Percentiles rank a stretch among this genome's conserved stretches.
Conservation (phyloP, 345 rosid species). For the Acer campestre region DNA sequence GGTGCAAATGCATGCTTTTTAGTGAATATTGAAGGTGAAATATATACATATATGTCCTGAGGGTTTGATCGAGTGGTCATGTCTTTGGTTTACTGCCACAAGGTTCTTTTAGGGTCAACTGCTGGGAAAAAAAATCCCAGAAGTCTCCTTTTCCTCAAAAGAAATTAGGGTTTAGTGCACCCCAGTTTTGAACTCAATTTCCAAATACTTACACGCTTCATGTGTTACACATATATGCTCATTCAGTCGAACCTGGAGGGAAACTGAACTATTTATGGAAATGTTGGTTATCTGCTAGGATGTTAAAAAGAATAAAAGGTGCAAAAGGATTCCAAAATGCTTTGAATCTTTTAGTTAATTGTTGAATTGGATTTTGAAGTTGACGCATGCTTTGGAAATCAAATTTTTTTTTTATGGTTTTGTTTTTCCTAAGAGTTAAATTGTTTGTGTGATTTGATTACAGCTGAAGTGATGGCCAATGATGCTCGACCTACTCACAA, state of each 20-base stretch:
- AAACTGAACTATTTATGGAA: neutral
- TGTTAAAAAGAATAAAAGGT: neutral
- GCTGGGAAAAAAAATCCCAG: neutral
- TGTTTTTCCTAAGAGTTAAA: neutral
- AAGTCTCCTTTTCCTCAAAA: neutral
- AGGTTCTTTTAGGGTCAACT: neutral
- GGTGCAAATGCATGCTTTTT: neutral
- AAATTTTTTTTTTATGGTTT: neutral
- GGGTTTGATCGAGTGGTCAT: neutral
- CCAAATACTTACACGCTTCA: no score
- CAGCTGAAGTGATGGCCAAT: constrained; percentile 38
- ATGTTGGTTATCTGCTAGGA: neutral
- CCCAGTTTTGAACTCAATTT: neutral
- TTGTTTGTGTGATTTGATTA: constrained; percentile 7
- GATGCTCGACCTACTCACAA: constrained; percentile 31
- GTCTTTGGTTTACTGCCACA: neutral
- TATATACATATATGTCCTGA: neutral
- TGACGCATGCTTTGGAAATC: neutral
- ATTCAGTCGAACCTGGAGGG: neutral
- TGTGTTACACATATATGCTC: neutral
- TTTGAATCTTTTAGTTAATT: neutral
- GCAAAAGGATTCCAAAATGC: neutral
- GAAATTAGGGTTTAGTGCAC: neutral
- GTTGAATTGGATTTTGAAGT: constrained; percentile 14
- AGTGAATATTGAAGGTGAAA: neutral